phyloP scores from a whole-genome alignment of 352 stramenopile species.

The Pythium folliculosum region DNA sequence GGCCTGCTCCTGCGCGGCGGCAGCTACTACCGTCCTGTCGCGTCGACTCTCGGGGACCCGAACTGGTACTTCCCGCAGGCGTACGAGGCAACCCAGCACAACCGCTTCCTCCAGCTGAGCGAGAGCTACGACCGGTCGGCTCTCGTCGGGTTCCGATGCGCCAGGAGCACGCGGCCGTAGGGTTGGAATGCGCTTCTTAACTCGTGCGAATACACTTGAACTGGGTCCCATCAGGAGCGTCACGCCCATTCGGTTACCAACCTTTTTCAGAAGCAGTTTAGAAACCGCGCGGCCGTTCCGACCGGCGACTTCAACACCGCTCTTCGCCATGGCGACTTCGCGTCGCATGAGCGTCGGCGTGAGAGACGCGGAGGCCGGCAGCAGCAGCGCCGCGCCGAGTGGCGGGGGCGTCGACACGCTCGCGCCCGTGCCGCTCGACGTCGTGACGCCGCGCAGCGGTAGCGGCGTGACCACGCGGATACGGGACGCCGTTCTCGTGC shows the following conservation, averaged over 20 bases:
- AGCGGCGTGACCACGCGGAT: conserved; percentile 53
- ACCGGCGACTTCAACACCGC: not conserved
- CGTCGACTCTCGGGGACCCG: conserved; percentile 66
- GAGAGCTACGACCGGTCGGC: conserved; percentile 74
- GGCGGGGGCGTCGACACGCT: conserved; percentile 14
- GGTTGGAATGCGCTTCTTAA: conserved; percentile 45
- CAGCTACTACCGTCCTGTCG: conserved; percentile 69
- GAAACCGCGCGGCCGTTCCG: no score
- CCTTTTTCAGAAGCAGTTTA: no score
- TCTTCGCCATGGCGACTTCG: not conserved
- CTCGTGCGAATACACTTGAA: no score
- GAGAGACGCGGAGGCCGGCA: not conserved
- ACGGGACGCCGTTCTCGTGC: conserved; percentile 55
- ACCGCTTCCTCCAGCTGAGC: conserved; percentile 74
- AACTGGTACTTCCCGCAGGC: conserved; percentile 89
- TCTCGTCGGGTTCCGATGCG: conserved; percentile 80
- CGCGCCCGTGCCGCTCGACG: conserved; percentile 22
- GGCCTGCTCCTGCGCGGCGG: conserved; percentile 75
- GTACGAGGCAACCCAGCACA: conserved; percentile 61
- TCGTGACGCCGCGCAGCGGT: conserved; percentile 38
- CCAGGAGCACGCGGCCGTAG: conserved; percentile 29
- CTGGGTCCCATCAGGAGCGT: no score
- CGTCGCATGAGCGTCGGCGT: conserved; percentile 10
- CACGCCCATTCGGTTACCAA: no score
- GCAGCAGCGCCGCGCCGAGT: not conserved